Evolutionary conservation across 2,329 filamentous ascomycete genomes (phyloP), one percentile per base, ranked within the genome.

Genomic region (Fusarium dimerum): DNA sequence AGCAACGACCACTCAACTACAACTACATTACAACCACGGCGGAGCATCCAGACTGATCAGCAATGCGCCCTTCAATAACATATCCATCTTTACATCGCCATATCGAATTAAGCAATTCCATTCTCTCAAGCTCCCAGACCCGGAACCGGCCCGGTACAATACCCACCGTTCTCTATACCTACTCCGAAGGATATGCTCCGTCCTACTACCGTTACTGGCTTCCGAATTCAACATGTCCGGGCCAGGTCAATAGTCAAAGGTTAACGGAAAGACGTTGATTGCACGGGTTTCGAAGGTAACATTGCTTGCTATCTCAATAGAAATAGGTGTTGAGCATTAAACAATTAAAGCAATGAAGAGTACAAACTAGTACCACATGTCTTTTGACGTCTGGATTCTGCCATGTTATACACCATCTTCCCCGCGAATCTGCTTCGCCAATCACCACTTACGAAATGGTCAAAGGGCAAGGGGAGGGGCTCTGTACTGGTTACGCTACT

Each of bases 401-500:
- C 32, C 13, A 12, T 36, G 30, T 36, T 36, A 15, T 26, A 36
- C 32, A 36, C 13, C 30, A 6, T 12, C 13, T 43, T 42, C 56
- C 51, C 56, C 50, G 45, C 48, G 43, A 53, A 51, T 44, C 13
- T 47, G 45, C 43, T 43, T 60, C 56, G 46, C 61, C 62, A 64
- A 64, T 64, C 53, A 51, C 29, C 46, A 8, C 34, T 42, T 44
- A 26, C 44, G 16, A 43, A 53, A 59, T 62, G 55, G 61, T 64
- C 61, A 64, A 59, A 52, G 55, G 55, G 32, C 32, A 4, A 15
- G 32, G 10, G 20, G 20, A 26, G 7, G 20, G 20, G 20, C 7
- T 26, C 20, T 26, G 20, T 26, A 7, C 20, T 7, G 20, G 20
- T 26, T 26, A 26, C 20, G 20, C 20, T 26, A 26, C 20, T 26